Percentiles rank a stretch among this genome's conserved stretches.
These are phyloP conservation scores for Colletotrichum horii DNA, from an alignment of 2,329 filamentous ascomycete genomes.

Conservation along the genomic window DNA sequence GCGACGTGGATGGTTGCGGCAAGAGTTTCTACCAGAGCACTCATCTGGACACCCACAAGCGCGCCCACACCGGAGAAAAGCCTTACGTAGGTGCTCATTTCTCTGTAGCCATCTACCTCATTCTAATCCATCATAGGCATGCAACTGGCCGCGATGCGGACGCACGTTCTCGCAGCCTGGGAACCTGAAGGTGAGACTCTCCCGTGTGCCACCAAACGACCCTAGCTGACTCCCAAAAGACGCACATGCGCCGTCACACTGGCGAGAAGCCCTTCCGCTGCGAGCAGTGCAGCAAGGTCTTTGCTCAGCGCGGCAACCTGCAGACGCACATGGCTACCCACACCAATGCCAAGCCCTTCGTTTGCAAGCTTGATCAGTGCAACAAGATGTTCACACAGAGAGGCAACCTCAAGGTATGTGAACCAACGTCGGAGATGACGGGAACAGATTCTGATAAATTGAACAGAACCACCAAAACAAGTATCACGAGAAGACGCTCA, in stretches of 20 bases:
- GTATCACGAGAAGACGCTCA: slow-evolving; percentile 80
- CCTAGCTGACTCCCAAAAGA: slow-evolving; percentile 50
- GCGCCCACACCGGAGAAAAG: slow-evolving; percentile 88
- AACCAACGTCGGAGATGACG: neutral
- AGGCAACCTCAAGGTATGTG: slow-evolving; percentile 83
- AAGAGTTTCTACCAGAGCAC: slow-evolving; percentile 92
- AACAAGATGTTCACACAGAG: slow-evolving; percentile 88
- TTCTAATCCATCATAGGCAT: slow-evolving; percentile 54
- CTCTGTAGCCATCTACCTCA: neutral
- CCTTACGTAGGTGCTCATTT: slow-evolving; percentile 73
- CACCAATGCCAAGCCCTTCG: slow-evolving; percentile 76
- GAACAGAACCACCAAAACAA: slow-evolving; percentile 87
- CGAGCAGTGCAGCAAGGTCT: slow-evolving; percentile 78
- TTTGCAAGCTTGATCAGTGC: slow-evolving; percentile 83
- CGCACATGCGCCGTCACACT: slow-evolving; percentile 85
- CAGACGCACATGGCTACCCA: slow-evolving; percentile 85
- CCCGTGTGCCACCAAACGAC: neutral
- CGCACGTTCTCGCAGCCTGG: slow-evolving; percentile 88
- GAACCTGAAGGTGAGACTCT: slow-evolving; percentile 75
- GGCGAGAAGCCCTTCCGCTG: slow-evolving; percentile 86
- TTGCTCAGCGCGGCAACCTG: slow-evolving; percentile 86
- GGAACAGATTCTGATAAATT: neutral
- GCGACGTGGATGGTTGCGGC: slow-evolving; percentile 73
- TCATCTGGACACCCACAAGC: slow-evolving; percentile 87
- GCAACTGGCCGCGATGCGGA: slow-evolving; percentile 74